Percentiles rank a stretch among this genome's conserved stretches.
Evolutionary conservation across 768 basidiomycete genomes (phyloP).

Genomic region (Nevesoporus exiguus): DNA sequence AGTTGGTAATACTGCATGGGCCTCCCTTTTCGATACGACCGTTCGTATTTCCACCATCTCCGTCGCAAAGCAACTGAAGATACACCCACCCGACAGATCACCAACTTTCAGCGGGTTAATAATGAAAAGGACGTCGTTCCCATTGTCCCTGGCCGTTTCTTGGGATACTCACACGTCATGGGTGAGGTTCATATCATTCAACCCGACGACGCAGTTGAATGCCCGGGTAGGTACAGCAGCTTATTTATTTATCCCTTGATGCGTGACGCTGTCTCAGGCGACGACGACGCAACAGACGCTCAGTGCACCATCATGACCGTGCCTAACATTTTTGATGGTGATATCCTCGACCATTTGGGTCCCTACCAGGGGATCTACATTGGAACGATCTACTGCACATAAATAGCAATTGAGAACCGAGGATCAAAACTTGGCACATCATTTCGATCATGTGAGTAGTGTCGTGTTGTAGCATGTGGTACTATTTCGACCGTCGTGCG

Average conservation of each 20-base stretch:
- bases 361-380: slow-evolving; percentile 53
- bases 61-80: background rate
- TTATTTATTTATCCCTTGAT: background rate
- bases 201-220: slow-evolving; percentile 35
- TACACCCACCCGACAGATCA: slow-evolving; percentile 8
- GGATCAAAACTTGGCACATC: background rate
- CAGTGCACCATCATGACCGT: slow-evolving; percentile 55
- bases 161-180: slow-evolving; percentile 43
- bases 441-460: slow-evolving; percentile 7
- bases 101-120: slow-evolving; percentile 28
- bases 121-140: slow-evolving; percentile 47
- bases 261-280: slow-evolving; percentile 27
- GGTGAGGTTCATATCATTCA: slow-evolving; percentile 45
- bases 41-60: slow-evolving; percentile 11
- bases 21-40: slow-evolving; percentile 25
- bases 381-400: slow-evolving; percentile 45
- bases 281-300: slow-evolving; percentile 53
- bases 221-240: slow-evolving; percentile 33
- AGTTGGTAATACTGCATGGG: slow-evolving; percentile 29
- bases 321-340: slow-evolving; percentile 47
- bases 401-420: slow-evolving; percentile 2
- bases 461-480: background rate
- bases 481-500: background rate
- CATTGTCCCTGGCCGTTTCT: slow-evolving; percentile 48
- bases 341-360: slow-evolving; percentile 56